These are phyloP conservation scores for Nannochloris sp. DNA, from an alignment of 139 green algal genomes.

Conservation along the genomic window DNA sequence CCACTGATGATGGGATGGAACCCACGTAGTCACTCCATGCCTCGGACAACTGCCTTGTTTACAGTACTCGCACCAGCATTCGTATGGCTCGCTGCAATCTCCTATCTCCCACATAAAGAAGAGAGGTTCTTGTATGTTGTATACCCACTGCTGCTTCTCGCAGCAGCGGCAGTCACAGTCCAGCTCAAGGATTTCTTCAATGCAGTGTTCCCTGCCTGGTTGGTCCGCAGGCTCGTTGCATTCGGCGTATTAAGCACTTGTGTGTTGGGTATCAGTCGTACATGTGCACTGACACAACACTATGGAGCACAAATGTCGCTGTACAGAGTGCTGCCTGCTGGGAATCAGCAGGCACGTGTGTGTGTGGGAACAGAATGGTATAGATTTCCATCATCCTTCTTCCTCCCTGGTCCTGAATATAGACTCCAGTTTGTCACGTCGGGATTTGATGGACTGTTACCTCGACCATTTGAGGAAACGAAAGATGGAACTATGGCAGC, in stretches of 20 bases:
- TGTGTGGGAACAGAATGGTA: slow-evolving; percentile 74
- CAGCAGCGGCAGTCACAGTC: slow-evolving; percentile 35
- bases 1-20: slow-evolving; percentile 5
- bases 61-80: slow-evolving; percentile 28
- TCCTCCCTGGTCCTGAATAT: slow-evolving; percentile 53
- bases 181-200: background rate
- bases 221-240: background rate
- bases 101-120: slow-evolving; percentile 71
- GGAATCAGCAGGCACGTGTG: slow-evolving; percentile 18
- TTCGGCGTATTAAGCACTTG: slow-evolving; percentile 2
- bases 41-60: too few species aligned
- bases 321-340: slow-evolving; percentile 21
- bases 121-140: slow-evolving; percentile 72
- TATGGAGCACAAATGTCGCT: slow-evolving; percentile 47
- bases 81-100: slow-evolving; percentile 65
- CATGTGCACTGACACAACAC: slow-evolving; percentile 25
- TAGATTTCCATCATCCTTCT: slow-evolving; percentile 74
- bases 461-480: slow-evolving; percentile 22
- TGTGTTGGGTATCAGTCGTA: slow-evolving; percentile 25
- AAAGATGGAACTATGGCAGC: slow-evolving; percentile 42
- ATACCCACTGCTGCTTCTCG: slow-evolving; percentile 57
- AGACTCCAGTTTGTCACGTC: slow-evolving; percentile 56
- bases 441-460: slow-evolving; percentile 52
- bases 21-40: too few species aligned
- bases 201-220: background rate